phyloP scores from a whole-genome alignment of 768 basidiomycete genomes.

The Kwoniella shandongensis region DNA sequence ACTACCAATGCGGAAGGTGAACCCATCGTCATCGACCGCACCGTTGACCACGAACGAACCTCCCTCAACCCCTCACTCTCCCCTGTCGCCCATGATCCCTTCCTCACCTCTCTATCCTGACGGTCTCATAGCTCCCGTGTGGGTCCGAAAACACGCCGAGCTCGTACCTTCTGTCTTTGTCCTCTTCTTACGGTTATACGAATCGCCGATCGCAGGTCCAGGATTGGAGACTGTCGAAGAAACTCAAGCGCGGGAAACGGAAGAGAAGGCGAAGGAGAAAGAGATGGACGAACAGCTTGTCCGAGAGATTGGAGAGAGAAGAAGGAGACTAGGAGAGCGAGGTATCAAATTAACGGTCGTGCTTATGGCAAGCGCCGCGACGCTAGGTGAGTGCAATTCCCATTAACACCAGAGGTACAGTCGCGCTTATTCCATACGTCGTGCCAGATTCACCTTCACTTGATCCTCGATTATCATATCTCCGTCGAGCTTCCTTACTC shows the following conservation, averaged over 20 bases:
- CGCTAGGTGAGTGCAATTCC: slow-evolving; percentile 66
- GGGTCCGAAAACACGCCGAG: slow-evolving; percentile 93
- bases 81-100: slow-evolving; percentile 85
- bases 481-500: slow-evolving; percentile 81
- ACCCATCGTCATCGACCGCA: slow-evolving; percentile 53
- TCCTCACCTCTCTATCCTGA: slow-evolving; percentile 90
- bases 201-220: slow-evolving; percentile 58
- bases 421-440: too few species aligned
- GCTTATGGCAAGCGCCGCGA: slow-evolving; percentile 78
- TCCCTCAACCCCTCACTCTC: slow-evolving; percentile 65
- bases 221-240: slow-evolving; percentile 55
- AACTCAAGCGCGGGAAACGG: slow-evolving; percentile 17
- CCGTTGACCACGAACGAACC: slow-evolving; percentile 56
- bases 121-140: slow-evolving; percentile 94
- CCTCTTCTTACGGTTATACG: slow-evolving; percentile 79
- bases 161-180: slow-evolving; percentile 92
- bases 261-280: slow-evolving; percentile 61
- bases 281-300: slow-evolving; percentile 73
- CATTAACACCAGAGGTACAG: too few species aligned
- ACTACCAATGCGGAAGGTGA: slow-evolving; percentile 80
- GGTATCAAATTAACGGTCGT: slow-evolving; percentile 94
- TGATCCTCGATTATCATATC: slow-evolving; percentile 78
- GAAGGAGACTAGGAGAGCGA: slow-evolving; percentile 76
- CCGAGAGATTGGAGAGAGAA: slow-evolving; percentile 72
- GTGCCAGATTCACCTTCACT: slow-evolving; percentile 74